Conservation (phyloP, 2,329 filamentous ascomycete genomes). For the Paecilomyces formosus region DNA sequence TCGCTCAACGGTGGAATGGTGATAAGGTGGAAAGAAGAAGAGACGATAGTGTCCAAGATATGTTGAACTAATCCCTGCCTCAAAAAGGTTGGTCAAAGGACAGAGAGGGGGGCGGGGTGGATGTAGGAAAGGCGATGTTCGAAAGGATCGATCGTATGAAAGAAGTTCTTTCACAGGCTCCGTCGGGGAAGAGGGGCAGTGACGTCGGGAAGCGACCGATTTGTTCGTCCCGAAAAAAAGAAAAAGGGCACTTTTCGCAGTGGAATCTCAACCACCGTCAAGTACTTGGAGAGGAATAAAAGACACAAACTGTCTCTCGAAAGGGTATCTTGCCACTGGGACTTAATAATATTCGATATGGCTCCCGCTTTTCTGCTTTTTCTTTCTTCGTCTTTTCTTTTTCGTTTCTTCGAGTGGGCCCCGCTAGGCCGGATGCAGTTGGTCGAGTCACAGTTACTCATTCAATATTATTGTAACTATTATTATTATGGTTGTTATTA, state of each 20-base stretch:
- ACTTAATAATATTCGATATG: not conserved
- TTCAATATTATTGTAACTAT: no score
- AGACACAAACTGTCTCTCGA: not conserved
- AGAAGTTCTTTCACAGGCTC: conserved; percentile 6
- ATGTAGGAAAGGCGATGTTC: not conserved
- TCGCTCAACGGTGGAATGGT: not conserved
- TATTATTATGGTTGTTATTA: no score
- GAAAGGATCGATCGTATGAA: not conserved
- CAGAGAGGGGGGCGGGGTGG: not conserved
- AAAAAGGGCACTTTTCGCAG: not conserved
- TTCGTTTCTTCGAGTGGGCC: not conserved
- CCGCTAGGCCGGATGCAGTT: not conserved
- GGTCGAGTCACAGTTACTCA: no score
- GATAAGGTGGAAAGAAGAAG: not conserved
- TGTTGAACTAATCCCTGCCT: not conserved
- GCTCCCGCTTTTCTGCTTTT: not conserved
- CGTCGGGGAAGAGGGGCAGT: not conserved
- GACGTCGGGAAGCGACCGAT: not conserved
- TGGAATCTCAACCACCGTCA: not conserved
- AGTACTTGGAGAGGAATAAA: not conserved
- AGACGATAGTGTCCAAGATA: not conserved
- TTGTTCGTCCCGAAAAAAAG: not conserved
- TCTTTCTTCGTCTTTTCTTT: no score
- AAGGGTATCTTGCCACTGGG: not conserved
- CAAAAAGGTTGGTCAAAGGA: not conserved